These are phyloP conservation scores for Amanita fuliginea DNA, from an alignment of 768 basidiomycete species.

Conservation along the genomic window DNA sequence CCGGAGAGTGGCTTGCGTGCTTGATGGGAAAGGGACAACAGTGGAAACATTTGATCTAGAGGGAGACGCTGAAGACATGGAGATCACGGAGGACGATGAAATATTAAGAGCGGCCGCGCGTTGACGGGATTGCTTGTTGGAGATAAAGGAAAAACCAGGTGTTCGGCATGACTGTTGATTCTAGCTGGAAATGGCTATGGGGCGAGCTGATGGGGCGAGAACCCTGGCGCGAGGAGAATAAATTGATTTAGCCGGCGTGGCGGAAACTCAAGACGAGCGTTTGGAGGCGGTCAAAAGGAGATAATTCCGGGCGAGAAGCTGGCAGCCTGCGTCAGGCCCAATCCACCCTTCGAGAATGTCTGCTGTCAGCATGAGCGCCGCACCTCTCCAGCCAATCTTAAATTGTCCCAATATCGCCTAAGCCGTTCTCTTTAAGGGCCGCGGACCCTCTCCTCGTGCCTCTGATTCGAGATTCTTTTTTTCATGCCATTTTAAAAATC, in stretches of 20 bases:
- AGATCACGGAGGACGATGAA: constrained; percentile 24
- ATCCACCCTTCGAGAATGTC: constrained; percentile 31
- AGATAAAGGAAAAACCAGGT: constrained; percentile 6
- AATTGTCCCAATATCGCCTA: constrained; percentile 39
- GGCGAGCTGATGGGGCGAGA: constrained; percentile 32
- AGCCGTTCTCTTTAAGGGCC: constrained; percentile 36
- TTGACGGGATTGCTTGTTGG: constrained; percentile 7
- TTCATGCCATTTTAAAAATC: constrained; percentile 48
- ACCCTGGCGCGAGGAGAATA: constrained; percentile 21
- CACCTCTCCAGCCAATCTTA: constrained; percentile 39
- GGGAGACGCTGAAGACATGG: constrained; percentile 47
- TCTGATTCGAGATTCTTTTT: constrained; percentile 55
- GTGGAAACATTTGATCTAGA: constrained; percentile 76
- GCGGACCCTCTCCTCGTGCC: constrained; percentile 61
- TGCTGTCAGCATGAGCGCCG: constrained; percentile 34
- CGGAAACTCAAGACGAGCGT: constrained; percentile 18
- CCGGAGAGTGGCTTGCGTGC: constrained; percentile 64
- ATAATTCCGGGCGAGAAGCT: constrained; percentile 23
- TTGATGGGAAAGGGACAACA: constrained; percentile 49
- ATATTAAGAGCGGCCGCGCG: constrained; percentile 15
- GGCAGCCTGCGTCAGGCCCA: constrained; percentile 18
- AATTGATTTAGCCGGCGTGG: constrained; percentile 17
- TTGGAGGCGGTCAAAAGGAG: constrained; percentile 24
- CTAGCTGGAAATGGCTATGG: constrained; percentile 27
- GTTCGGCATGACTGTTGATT: constrained; percentile 23